These are phyloP conservation scores for Rubus parviflorus DNA, from an alignment of 306 rosid species.

Conservation along the genomic window DNA sequence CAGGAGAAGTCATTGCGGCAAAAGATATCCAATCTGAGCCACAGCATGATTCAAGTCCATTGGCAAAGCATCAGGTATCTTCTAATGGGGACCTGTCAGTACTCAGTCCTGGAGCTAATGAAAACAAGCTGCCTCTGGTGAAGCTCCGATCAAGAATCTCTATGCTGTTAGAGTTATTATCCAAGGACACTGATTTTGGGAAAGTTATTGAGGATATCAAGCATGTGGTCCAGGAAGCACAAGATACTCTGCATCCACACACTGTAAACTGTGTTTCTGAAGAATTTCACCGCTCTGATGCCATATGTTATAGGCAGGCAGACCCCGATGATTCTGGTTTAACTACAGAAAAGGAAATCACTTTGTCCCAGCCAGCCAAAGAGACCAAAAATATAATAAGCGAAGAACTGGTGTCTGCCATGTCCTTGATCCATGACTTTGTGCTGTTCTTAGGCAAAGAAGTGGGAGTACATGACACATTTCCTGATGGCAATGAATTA, in stretches of 20 bases:
- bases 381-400: constrained; percentile 41
- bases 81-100: constrained; percentile 36
- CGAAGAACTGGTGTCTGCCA: constrained; percentile 70
- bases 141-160: constrained; percentile 77
- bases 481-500: constrained; percentile 56
- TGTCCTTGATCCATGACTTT: constrained; percentile 77
- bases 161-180: constrained; percentile 57
- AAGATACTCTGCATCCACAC: constrained; percentile 40
- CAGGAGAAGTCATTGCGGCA: constrained; percentile 26
- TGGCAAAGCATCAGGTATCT: constrained; percentile 31
- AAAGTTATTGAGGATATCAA: constrained; percentile 75
- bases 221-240: constrained; percentile 66
- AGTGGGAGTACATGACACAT: constrained; percentile 60
- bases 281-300: constrained; percentile 49
- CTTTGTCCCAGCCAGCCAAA: constrained; percentile 42
- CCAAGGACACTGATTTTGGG: constrained; percentile 67
- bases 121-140: constrained; percentile 41
- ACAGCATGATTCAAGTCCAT: constrained; percentile 34
- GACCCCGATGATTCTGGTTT: constrained; percentile 70
- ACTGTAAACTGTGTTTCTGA: constrained; percentile 42
- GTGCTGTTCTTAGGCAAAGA: constrained; percentile 70
- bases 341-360: constrained; percentile 48
- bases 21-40: constrained; percentile 44
- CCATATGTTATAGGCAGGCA: constrained; percentile 55
- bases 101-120: constrained; percentile 34